phyloP scores from a whole-genome alignment of 1,139 yeast species.

The Suhomyces guaymorum region DNA sequence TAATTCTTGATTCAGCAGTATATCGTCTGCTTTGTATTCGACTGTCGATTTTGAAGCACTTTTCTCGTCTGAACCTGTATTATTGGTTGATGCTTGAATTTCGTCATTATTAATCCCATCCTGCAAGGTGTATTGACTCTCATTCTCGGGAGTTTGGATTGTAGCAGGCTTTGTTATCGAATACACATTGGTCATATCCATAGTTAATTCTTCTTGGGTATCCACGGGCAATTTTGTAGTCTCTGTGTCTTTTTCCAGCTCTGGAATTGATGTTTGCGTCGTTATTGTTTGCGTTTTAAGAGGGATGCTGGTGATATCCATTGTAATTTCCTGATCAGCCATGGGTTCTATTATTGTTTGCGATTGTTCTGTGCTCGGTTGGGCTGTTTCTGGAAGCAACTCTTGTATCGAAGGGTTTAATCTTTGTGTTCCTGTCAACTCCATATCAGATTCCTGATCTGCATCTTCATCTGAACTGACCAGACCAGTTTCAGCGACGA shows the following conservation, averaged over 20 bases:
- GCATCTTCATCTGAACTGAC: conserved; percentile 14
- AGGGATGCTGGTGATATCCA: conserved; percentile 10
- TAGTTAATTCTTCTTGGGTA: conserved; percentile 13
- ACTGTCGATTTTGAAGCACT: background rate
- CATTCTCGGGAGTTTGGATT: too few relatives aligned
- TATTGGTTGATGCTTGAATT: too few relatives aligned
- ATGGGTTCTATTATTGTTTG: too few relatives aligned
- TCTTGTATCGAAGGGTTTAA: background rate
- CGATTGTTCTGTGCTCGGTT: too few relatives aligned
- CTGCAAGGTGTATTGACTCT: too few relatives aligned
- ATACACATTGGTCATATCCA: conserved; percentile 16
- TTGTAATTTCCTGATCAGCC: conserved; percentile 6
- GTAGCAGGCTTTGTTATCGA: conserved; percentile 3
- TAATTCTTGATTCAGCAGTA: conserved; percentile 1
- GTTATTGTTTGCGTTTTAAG: too few relatives aligned
- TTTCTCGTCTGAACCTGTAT: too few relatives aligned
- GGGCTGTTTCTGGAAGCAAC: conserved; percentile 1
- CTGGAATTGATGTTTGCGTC: too few relatives aligned
- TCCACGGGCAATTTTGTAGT: too few relatives aligned
- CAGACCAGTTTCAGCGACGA: background rate
- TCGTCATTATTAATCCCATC: too few relatives aligned
- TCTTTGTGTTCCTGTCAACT: conserved; percentile 20
- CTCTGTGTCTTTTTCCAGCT: too few relatives aligned
- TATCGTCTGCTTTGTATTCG: background rate
- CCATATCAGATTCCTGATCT: conserved; percentile 25